Percentiles rank a stretch among this genome's conserved stretches.
Conservation (phyloP, 345 rosid genomes). For the Camelina laxa region DNA sequence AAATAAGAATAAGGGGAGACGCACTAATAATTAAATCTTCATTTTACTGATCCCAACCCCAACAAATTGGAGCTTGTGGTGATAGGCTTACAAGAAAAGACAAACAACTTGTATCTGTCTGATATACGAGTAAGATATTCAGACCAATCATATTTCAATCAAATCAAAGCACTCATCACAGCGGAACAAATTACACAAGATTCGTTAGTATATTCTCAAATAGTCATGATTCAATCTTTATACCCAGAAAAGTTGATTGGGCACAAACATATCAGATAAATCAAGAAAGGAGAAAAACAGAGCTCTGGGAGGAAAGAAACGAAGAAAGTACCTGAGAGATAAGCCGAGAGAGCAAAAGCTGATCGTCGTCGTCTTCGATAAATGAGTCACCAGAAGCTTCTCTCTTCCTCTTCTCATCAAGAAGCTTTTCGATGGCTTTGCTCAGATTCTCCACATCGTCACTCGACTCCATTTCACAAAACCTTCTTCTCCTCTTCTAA, state of each 20-base stretch:
- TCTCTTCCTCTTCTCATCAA: conserved; percentile 49
- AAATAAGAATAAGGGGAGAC: neutral
- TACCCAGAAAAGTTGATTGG: conserved; percentile 20
- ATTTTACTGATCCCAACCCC: conserved; percentile 16
- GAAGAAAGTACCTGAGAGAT: conserved; percentile 61
- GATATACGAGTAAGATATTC: conserved; percentile 10
- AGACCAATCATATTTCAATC: neutral
- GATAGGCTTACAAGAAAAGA: neutral
- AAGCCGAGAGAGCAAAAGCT: conserved; percentile 56
- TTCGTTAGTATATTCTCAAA: neutral
- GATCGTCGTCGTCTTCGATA: conserved; percentile 52
- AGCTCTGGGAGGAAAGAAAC: neutral
- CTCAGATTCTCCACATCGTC: conserved; percentile 51
- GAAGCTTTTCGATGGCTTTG: conserved; percentile 56
- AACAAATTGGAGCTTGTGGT: neutral
- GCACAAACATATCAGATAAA: conserved; percentile 1
- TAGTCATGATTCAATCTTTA: conserved; percentile 1
- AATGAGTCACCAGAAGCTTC: conserved; percentile 39
- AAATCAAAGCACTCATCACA: conserved; percentile 15
- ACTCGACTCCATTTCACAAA: conserved; percentile 48
- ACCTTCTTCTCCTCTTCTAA: conserved; percentile 11
- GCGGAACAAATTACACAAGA: neutral
- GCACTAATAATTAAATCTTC: neutral
- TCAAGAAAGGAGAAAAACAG: neutral
- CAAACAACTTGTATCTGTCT: neutral